Evolutionary conservation across 2,329 filamentous ascomycete genomes (phyloP), one percentile per base, ranked within the genome.

Genomic region (Botrytis byssoidea): DNA sequence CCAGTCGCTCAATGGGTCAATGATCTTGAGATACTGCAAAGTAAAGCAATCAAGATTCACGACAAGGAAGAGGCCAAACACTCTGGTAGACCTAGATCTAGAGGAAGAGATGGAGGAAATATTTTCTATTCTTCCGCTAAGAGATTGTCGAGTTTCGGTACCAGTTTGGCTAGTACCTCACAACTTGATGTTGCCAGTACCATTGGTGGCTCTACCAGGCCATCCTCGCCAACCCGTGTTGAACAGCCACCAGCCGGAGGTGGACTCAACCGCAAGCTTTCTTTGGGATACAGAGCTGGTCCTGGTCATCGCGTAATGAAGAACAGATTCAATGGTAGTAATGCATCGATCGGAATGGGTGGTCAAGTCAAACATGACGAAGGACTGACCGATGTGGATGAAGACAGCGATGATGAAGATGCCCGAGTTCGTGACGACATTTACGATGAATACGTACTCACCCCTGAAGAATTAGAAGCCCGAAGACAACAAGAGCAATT

Each of bases 1-100:
- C 90, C 90, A 25, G 89, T 92, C 22, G 88, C 87, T 5, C 88
- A 91, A 78, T 92, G 90, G 90, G 85, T 90, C 70, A 87, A 90
- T 77, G 88, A 90, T 75, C 82, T 91, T 16, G 89, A 90, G 75
- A 88, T 87, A 59, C 84, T 92, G 29, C 89, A 92, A 78, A 83
- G 83, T 22, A 88, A 86, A 16, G 85, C 89, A 0, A 91, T 91
- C 79, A 86, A 86, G 69, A 64, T 70, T 42, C 71, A 73, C 57
- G 32, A 73, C 57, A 70, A 70, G 46, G 71, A 73, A 57, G 40
- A 35, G n/a, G 72, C 46, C 32, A 74, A 70, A 35, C 51, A 57
- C 20, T n/a, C n/a, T 63, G 71, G 71, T 35, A 73, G 71, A 63
- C 71, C 71, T 18, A 73, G 55, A n/a, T 73, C 71, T 42, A 73